Percentiles rank a stretch among this genome's conserved stretches.
Evolutionary conservation across 768 basidiomycete species (phyloP).

Genomic region (Tricholoma terreum): DNA sequence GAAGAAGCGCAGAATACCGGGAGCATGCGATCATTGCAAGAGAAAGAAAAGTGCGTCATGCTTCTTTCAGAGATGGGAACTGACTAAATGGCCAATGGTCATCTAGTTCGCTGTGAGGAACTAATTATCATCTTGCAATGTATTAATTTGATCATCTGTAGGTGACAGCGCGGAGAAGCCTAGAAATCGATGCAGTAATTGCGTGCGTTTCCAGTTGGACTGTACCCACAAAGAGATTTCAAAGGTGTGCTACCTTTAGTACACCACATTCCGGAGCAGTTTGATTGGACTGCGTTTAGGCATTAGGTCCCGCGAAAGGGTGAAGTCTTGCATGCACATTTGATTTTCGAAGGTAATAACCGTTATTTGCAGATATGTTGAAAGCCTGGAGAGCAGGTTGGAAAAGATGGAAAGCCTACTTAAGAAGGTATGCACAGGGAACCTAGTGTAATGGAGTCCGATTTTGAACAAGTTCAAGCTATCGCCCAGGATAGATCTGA

Average conservation of each 20-base stretch:
- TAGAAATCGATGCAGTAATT: constrained; percentile 62
- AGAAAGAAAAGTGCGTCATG: constrained; percentile 60
- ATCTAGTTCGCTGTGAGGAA: constrained; percentile 33
- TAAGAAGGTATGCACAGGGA: constrained; percentile 37
- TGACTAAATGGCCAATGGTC: not conserved
- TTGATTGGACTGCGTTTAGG: constrained; percentile 23
- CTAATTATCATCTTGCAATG: not conserved
- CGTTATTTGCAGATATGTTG: constrained; percentile 49
- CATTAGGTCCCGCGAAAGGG: constrained; percentile 64
- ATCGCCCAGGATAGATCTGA: constrained; percentile 62
- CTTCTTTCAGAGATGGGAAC: not conserved
- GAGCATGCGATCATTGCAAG: constrained; percentile 73
- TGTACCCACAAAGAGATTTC: constrained; percentile 70
- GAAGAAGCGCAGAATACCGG: constrained; percentile 59
- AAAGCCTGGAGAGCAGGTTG: constrained; percentile 57
- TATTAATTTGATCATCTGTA: constrained; percentile 43
- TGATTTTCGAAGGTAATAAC: not conserved
- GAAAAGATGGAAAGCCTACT: constrained; percentile 65
- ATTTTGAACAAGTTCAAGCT: constrained; percentile 31
- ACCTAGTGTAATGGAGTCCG: not conserved
- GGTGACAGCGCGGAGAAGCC: constrained; percentile 70
- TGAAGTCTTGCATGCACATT: constrained; percentile 14
- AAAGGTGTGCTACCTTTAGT: constrained; percentile 53
- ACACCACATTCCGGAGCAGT: not conserved
- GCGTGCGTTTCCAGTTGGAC: constrained; percentile 51